phyloP scores from a whole-genome alignment of 139 green algal genomes.

The Asterochloris sp. region DNA sequence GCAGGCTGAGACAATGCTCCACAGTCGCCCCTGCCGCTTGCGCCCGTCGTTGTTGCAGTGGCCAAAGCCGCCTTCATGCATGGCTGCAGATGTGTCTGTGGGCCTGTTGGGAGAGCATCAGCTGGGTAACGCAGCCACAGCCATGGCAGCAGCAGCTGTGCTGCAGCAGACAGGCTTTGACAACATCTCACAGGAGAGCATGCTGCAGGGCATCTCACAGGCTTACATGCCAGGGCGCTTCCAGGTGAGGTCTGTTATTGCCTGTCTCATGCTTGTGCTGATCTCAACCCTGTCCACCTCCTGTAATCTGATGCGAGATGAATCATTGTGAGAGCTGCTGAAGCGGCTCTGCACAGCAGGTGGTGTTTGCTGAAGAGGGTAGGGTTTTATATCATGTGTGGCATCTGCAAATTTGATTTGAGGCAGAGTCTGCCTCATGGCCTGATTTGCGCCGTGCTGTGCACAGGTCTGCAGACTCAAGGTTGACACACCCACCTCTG shows the following conservation, averaged over 20 bases:
- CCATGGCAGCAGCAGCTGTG: constrained; percentile 44
- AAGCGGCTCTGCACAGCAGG: background rate
- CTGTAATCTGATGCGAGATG: too few relatives aligned
- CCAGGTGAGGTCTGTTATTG: constrained; percentile 43
- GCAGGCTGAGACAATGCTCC: too few relatives aligned
- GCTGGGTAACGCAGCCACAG: constrained; percentile 59
- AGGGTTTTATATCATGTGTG: too few relatives aligned
- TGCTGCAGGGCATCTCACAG: constrained; percentile 35
- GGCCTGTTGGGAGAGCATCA: constrained; percentile 66
- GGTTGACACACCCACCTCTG: constrained; percentile 12
- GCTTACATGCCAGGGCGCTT: constrained; percentile 63
- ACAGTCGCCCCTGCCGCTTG: background rate
- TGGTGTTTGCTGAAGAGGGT: background rate
- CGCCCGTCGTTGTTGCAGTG: background rate
- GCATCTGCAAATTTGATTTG: too few relatives aligned
- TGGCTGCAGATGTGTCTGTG: constrained; percentile 26
- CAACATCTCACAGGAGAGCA: constrained; percentile 9
- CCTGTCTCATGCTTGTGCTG: too few relatives aligned
- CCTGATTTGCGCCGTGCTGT: background rate
- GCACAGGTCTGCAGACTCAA: constrained; percentile 7
- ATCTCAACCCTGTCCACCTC: too few relatives aligned
- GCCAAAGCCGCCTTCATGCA: background rate
- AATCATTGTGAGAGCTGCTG: too few relatives aligned
- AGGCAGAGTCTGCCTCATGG: background rate
- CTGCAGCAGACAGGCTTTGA: constrained; percentile 30